Base-by-base conservation (phyloP, 208 protist genomes). In the Crithidia thermophila region DNA sequence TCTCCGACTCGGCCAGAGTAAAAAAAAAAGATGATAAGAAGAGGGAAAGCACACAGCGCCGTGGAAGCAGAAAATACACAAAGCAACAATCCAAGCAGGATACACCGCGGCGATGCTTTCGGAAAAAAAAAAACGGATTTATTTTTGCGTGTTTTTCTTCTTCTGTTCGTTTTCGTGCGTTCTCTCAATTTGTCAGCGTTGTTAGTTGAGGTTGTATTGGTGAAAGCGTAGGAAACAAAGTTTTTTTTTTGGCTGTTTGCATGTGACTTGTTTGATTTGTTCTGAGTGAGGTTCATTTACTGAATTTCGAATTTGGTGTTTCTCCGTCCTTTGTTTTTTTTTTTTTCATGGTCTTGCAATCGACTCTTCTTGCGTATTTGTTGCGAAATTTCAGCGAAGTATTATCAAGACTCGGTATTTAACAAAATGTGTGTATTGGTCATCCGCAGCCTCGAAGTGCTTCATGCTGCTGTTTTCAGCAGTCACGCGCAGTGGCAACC, bases 61-160 rank as follows among this genome's bases (percentile, higher is more conserved):
- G 4, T 53, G 21, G 11, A 34, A 21, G 18, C 4, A 13, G 34
- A 37, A 43, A 43, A 16, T 18, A 43, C 13, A 43, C 13, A 43
- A 43, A 16, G 10, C 13, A n/a, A n/a, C 39, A 16, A n/a, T 43
- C 13, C 40, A 61, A 55, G 27, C 31, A 68, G n/a, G n/a, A n/a
- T n/a, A n/a, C n/a, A n/a, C n/a, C n/a, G n/a, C n/a, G n/a, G n/a
- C n/a, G n/a, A n/a, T n/a, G n/a, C n/a, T n/a, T n/a, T n/a, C n/a
- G n/a, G n/a, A n/a, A n/a, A n/a, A n/a, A n/a, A n/a, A n/a, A 64
- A 37, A 33, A 55, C 43, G 30, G 30, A 49, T 56, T 34, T 64
- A 6, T 46, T 72, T 56, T 34, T 65, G 18, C 37, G 45, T 62
- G 20, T 0, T 46, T 47, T 47, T 47, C 1, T 47, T 47, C 45